Base-by-base conservation (phyloP, 495 filamentous ascomycete species). In the Xylaria scruposa region DNA sequence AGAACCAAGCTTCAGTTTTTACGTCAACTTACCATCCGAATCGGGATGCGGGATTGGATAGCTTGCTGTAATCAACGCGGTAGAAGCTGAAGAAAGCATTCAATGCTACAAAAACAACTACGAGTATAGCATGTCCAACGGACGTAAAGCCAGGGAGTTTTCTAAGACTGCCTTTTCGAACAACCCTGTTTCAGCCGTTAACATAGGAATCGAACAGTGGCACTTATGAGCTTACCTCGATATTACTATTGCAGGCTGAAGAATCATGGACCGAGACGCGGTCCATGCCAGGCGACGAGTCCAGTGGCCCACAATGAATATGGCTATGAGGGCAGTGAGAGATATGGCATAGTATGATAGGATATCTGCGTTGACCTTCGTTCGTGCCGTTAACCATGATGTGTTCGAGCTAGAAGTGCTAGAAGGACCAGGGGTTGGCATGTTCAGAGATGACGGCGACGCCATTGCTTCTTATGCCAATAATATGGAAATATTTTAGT, bases 231-330 rank as follows among this genome's bases (percentile, higher is more conserved):
- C 72, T 78, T 10, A 76, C 75, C 77, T 78, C 19, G 75, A 69
- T 15, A 64, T 9, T 21, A 71, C 59, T 31, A 70, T 42, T 10
- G 77, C 67, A 40, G 77, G 76, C 12, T 66, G 29, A 19, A 73
- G 51, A 19, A 77, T 21, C 13, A 60, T 63, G 67, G 75, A 73
- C 26, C 63, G 73, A 68, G 76, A 73, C 29, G 73, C 58, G 29
- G 67, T 68, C 74, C 68, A 72, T 47, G 71, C 72, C 10, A 73
- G 24, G 19, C 62, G 70, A 26, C 81, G 79, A 19, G 79, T 65
- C 84, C 84, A 87, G 67, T 87, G 85, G 47, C 81, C 78, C 49
- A 88, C n/a, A 21, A 85, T 81, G 73, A 88, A 88, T 62, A 88
- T 51, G 49, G 75, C 83, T 21, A 88, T 82, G n/a, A 89, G 80